Evolutionary conservation across 1,139 yeast genomes (phyloP).

Genomic region (Pichia sp.): DNA sequence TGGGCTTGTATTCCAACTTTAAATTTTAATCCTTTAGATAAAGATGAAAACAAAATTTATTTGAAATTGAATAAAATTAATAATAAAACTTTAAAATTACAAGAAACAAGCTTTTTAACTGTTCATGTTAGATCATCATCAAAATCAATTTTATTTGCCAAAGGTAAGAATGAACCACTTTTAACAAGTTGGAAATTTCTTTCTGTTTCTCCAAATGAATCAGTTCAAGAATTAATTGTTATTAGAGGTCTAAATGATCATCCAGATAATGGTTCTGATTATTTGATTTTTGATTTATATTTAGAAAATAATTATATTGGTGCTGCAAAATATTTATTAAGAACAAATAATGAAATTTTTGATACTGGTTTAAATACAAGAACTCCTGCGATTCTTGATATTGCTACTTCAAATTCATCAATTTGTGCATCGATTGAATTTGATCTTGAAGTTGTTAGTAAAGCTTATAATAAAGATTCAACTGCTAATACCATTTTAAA

Average conservation of each 20-base stretch:
- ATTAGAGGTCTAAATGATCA: slow-evolving; percentile 42
- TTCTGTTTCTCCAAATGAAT: slow-evolving; percentile 69
- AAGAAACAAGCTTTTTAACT: slow-evolving; percentile 28
- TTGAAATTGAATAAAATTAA: slow-evolving; percentile 49
- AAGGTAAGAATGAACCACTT: slow-evolving; percentile 60
- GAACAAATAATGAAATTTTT: slow-evolving; percentile 25
- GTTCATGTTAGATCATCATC: slow-evolving; percentile 39
- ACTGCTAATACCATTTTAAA: slow-evolving; percentile 53
- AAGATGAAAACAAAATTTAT: slow-evolving; percentile 55
- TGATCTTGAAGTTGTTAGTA: slow-evolving; percentile 66
- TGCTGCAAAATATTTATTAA: slow-evolving; percentile 36
- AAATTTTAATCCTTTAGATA: slow-evolving; percentile 57
- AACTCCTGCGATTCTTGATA: slow-evolving; percentile 25
- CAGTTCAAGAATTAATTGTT: slow-evolving; percentile 27
- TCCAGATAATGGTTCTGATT: slow-evolving; percentile 35
- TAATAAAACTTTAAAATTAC: slow-evolving; percentile 34
- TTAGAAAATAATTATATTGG: slow-evolving; percentile 61
- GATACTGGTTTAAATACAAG: slow-evolving; percentile 21
- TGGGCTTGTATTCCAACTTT: slow-evolving; percentile 59
- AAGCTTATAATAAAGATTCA: slow-evolving; percentile 53
- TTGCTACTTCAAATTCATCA: slow-evolving; percentile 23
- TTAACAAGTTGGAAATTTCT: slow-evolving; percentile 63
- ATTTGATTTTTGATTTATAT: slow-evolving; percentile 51
- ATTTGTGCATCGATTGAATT: slow-evolving; percentile 51
- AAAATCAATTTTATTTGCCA: slow-evolving; percentile 48